Conservation (phyloP, 805 yeast species). For the Candida methanosorbosa region DNA sequence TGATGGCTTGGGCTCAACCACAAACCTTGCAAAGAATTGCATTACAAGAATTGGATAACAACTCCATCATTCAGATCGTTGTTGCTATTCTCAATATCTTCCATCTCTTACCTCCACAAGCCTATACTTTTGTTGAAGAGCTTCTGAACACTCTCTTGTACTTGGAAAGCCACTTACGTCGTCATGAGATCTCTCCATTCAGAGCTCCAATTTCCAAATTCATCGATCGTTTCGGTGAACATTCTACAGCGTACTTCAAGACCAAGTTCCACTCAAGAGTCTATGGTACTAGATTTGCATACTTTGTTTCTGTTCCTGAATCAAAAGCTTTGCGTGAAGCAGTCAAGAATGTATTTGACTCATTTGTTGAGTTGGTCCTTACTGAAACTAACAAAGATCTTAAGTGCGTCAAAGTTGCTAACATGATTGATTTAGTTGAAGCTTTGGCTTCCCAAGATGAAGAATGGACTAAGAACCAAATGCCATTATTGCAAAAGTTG, state of each 20-base stretch:
- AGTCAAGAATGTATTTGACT: constrained; percentile 42
- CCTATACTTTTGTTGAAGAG: constrained; percentile 86
- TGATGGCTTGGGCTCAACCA: constrained; percentile 94
- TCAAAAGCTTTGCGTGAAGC: constrained; percentile 49
- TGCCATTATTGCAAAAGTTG: constrained; percentile 33
- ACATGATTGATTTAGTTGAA: constrained; percentile 55
- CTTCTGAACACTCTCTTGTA: constrained; percentile 66
- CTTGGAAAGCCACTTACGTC: constrained; percentile 74
- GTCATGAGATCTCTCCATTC: constrained; percentile 84
- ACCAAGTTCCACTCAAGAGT: constrained; percentile 56
- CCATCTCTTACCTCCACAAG: constrained; percentile 86
- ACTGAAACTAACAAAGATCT: constrained; percentile 43
- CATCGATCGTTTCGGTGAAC: constrained; percentile 71
- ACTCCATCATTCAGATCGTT: constrained; percentile 77
- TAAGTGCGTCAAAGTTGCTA: constrained; percentile 60
- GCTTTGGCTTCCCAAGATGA: constrained; percentile 35
- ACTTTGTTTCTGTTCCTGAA: constrained; percentile 47
- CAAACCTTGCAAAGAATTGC: constrained; percentile 67
- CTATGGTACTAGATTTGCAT: constrained; percentile 59
- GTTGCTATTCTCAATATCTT: constrained; percentile 87
- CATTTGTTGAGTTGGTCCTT: constrained; percentile 36
- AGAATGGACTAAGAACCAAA: constrained; percentile 53
- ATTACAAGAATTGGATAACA: constrained; percentile 70
- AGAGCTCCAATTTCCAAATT: constrained; percentile 85
- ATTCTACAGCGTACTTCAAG: constrained; percentile 62